Base-by-base conservation (phyloP, 176 grass and related monocot species). In the Thalia dealbata region DNA sequence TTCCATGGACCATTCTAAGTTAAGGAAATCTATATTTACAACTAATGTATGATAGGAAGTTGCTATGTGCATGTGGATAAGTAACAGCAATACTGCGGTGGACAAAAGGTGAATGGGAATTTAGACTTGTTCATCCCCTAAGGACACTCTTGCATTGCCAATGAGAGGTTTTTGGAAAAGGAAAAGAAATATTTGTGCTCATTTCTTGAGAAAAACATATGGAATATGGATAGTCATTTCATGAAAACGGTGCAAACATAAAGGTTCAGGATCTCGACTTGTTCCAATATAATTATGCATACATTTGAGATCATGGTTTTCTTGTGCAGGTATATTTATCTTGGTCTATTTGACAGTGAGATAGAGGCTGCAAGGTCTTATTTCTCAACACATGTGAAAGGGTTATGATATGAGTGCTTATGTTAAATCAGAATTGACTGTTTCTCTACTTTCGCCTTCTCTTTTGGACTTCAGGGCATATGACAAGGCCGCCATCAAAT, bases 341-440 rank as follows among this genome's bases (percentile, higher is more conserved):
- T 99, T 75, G 95, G 95, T 14, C 79, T 99, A 59, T 99, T 99
- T 62, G 95, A 99, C 85, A 93, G 76, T 27, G 95, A 99, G 91
- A 79, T 93, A 73, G 95, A 99, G 73, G 95, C 95, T 65, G 95
- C 95, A 68, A 93, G 89, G 93, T 97, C 59, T 13, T 18, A 19
- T 22, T 71, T 55, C 38, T 71, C 42, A 21, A 24, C 75, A 19
- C 41, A 55, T 44, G 6, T 60, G 11, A 55, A 7, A 1, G n/a
- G 52, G 58, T 19, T 69, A 28, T 38, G 19, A 62, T 74, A 24
- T 55, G 12, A 30, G 22, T 32, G 44, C 64, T 61, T 54, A 28
- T 27, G 14, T 62, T 60, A 15, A 19, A 43, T 52, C 9, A 42
- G 60, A 71, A 43, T 64, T 11, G 69, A 72, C 18, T 75, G 43